Evolutionary conservation across 768 basidiomycete species (phyloP), one percentile per base, ranked within the genome.

Genomic region (Trametes cubensis): DNA sequence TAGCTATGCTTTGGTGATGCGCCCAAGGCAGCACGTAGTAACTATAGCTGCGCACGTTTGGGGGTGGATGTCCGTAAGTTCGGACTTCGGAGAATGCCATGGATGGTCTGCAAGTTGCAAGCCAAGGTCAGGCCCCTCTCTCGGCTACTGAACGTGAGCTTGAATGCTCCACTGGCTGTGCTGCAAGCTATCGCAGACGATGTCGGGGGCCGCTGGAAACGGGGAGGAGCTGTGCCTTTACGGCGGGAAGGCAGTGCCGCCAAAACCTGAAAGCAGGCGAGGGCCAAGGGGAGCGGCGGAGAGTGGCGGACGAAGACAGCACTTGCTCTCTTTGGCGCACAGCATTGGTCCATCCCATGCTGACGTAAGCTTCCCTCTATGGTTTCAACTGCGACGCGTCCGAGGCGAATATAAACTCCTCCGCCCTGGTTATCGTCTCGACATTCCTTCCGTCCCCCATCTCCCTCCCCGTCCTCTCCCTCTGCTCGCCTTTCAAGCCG

Each of bases 401-500:
- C 55, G 54, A 49, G 53, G 46, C 52, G 61, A 57, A 57, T 62
- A 62, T 62, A 62, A 62, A 57, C 61, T 57, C 61, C 18, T 57
- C 60, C 50, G 23, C 21, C 23, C 49, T 39, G 34, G 34, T 23
- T 53, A 44, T 57, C 55, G 41, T 62, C 50, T 39, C 23, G 25
- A 47, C 55, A 51, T 50, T 34, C 47, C 50, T 55, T 17, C 38
- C 48, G 28, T n/a, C 50, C 50, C 25, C 40, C 39, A 25, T 44
- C 50, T 39, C 41, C 26, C 48, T 48, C 23, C 50, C 48, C 17
- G 28, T 41, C 44, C 34, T n/a, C 23, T 42, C 18, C 18, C 23
- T 39, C 38, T 53, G 18, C 55, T 38, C 47, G 20, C 21, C 28
- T 41, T 17, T 40, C 28, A 18, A 41, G 21, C 17, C 58, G 17